Base-by-base conservation (phyloP, 345 rosid genomes). In the Eucalyptus brandiana region DNA sequence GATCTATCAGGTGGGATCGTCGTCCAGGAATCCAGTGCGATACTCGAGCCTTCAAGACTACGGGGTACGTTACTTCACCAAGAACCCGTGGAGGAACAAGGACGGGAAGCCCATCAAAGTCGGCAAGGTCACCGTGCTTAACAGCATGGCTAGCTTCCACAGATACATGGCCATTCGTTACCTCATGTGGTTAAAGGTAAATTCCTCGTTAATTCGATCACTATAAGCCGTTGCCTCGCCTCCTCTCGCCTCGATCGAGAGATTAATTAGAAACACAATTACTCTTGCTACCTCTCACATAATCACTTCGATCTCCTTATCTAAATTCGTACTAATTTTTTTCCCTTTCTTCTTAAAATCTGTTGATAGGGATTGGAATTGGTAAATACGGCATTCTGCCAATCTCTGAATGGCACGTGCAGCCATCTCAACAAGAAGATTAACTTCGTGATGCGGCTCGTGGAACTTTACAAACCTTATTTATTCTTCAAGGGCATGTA, bases 51-150 rank as follows among this genome's bases (percentile, higher is more conserved):
- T 93, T 62, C 93, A 89, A 37, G 93, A 93, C 26, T 92, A 86
- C 48, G 90, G 60, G 1, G 28, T 30, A 8, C 32, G 34, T 87
- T 93, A 93, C 89, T 94, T 94, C 91, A 91, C 92, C 12, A 58
- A 87, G n/a, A 92, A 93, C 49, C 99, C 99, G 23, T 98, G 98
- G 99, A 93, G 93, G 80, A 93, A 95, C 87, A 96, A 98, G 86
- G 95, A 96, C 15, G 99, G 99, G 11, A 98, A 95, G 89, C 92
- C 93, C 8, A 94, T 98, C 32, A 91, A n/a, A 6, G 98, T 97
- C 47, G 91, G 91, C 37, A 94, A 90, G n/a, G 8, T 96, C 12
- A 95, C 89, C 18, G 89, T 97, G 2, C 62, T 97, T 15, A 42
- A 42, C 65, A 93, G 91, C 91, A 98, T 97, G 98, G 54, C 91